phyloP scores from a whole-genome alignment of 495 filamentous ascomycete genomes.

The Extremus antarcticus region DNA sequence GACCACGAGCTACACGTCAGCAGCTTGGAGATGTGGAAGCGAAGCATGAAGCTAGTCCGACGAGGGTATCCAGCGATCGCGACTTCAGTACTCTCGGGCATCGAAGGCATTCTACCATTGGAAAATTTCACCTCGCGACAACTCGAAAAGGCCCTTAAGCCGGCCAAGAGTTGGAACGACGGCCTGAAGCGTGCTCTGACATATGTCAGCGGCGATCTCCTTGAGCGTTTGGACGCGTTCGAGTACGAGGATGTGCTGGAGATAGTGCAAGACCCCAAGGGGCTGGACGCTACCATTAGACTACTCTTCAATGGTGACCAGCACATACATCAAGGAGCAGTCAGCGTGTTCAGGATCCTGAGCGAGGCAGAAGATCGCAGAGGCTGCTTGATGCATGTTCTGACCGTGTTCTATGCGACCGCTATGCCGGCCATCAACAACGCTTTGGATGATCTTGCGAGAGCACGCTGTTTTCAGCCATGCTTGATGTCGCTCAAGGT shows the following conservation, averaged over 20 bases:
- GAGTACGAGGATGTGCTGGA: constrained; percentile 48
- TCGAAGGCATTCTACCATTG: constrained; percentile 53
- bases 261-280: constrained; percentile 51
- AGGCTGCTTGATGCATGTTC: constrained; percentile 62
- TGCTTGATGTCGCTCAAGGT: constrained; percentile 61
- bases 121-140: constrained; percentile 54
- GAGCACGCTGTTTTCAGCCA: constrained; percentile 52
- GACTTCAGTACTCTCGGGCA: constrained; percentile 58
- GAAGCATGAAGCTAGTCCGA: constrained; percentile 56
- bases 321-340: constrained; percentile 58
- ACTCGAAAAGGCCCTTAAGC: constrained; percentile 37
- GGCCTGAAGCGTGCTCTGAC: constrained; percentile 58
- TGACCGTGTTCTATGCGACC: constrained; percentile 52
- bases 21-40: constrained; percentile 63
- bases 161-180: constrained; percentile 60
- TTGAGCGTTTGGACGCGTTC: constrained; percentile 69
- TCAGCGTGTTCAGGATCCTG: constrained; percentile 69
- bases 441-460: constrained; percentile 46
- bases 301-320: constrained; percentile 59
- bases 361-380: constrained; percentile 58
- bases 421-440: constrained; percentile 51
- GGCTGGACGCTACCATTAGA: constrained; percentile 55
- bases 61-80: constrained; percentile 54
- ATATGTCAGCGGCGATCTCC: constrained; percentile 51
- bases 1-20: constrained; percentile 56